Conservation (phyloP, 192 early-diverging fungal species). For the Gonapodya prolifera region DNA sequence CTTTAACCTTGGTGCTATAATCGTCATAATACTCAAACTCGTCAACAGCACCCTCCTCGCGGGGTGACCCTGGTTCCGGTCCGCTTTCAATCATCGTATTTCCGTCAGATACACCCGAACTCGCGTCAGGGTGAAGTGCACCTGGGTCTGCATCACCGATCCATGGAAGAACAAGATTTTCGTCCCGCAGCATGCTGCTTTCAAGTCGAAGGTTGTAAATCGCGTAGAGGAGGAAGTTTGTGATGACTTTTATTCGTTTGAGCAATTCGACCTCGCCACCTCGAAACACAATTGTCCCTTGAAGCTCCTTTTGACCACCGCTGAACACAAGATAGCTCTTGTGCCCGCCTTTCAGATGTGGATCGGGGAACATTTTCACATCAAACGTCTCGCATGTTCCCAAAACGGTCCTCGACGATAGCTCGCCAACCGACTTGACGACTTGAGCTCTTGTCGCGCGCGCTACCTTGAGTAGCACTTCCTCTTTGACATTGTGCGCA, state of each 20-base stretch:
- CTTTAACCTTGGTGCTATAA: constrained; percentile 7
- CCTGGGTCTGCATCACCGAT: neutral
- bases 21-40: constrained; percentile 2
- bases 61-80: constrained; percentile 2
- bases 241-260: constrained; percentile 64
- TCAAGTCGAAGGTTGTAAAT: constrained; percentile 83
- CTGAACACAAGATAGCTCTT: constrained; percentile 86
- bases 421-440: constrained; percentile 69
- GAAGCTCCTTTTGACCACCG: constrained; percentile 61
- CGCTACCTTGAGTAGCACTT: constrained; percentile 73
- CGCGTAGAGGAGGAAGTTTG: constrained; percentile 71
- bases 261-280: constrained; percentile 60
- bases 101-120: neutral
- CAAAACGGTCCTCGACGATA: constrained; percentile 53
- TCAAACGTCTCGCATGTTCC: constrained; percentile 67
- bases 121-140: neutral
- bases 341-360: constrained; percentile 60
- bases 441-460: constrained; percentile 75
- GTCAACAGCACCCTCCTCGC: constrained; percentile 1
- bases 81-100: neutral
- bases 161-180: constrained; percentile 44
- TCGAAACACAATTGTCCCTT: constrained; percentile 79
- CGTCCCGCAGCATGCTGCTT: constrained; percentile 59
- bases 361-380: constrained; percentile 71
- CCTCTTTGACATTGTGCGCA: constrained; percentile 70